Base-by-base conservation (phyloP, 2,329 filamentous ascomycete genomes). In the Sphaerulina vaccinii region DNA sequence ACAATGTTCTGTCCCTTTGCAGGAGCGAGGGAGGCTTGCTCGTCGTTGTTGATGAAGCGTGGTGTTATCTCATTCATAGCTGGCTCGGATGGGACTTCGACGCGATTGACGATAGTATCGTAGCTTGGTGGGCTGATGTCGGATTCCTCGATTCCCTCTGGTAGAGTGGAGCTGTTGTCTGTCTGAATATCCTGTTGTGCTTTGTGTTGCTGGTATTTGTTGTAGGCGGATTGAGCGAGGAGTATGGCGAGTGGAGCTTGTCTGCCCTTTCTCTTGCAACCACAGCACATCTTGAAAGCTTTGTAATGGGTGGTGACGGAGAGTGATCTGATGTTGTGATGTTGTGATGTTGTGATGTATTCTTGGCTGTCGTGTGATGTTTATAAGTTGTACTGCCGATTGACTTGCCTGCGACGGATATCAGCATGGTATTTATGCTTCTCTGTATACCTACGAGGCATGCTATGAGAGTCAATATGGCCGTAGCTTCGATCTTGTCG, bases 71-170 rank as follows among this genome's bases (percentile, higher is more conserved):
- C n/a, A n/a, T n/a, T 13, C 7, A 29, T 29, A 7, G 13, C 27
- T 29, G 27, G 27, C 13, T 29, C 27, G 11, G 29, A 23, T 37
- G 40, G 29, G 2, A 56, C 32, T 32, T 50, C 41, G 13, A 47
- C 50, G 35, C 36, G 46, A 16, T 49, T 32, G 4, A 48, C 40
- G n/a, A 41, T 29, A 18, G 35, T 36, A 5, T 56, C 37, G 49
- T 60, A 60, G 45, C 55, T 58, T 45, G 58, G 58, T 24, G 58
- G 58, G 11, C 18, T 36, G 32, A 56, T 46, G 24, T 36, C 49
- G 18, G 32, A 22, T 27, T 52, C 41, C 29, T 56, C 50, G 21
- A 7, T 29, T 29, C 7, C 7, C 7, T 13, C 27, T 29, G 27
- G 27, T 7, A 29, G 27, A 29, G 7, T 29, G 27, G 7, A 29